These are phyloP conservation scores for Aspergillus bombycis DNA, from an alignment of 2,329 filamentous ascomycete genomes.

Conservation along the genomic window DNA sequence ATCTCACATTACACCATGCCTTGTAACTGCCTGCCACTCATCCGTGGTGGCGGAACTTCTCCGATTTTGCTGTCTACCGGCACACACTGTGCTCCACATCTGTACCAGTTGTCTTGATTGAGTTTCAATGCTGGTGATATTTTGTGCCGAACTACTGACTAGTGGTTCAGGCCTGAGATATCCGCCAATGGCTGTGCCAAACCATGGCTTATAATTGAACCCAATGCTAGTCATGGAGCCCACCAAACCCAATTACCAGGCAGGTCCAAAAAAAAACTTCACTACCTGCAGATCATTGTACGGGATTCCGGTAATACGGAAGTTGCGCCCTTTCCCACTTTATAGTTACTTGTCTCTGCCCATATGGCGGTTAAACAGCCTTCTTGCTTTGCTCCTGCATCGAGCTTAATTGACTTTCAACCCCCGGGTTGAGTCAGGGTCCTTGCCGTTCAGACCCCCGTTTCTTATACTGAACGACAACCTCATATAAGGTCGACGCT, in stretches of 20 bases:
- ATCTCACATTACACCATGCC: not conserved
- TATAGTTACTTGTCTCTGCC: not conserved
- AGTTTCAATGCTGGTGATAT: not conserved
- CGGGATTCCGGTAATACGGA: not conserved
- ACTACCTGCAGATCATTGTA: not conserved
- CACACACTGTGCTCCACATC: not conserved
- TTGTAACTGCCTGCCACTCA: not conserved
- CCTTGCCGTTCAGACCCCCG: not conserved
- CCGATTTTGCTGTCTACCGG: not conserved
- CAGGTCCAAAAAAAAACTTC: not conserved
- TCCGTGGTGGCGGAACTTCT: not conserved
- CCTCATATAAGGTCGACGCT: not conserved
- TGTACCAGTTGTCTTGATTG: not conserved
- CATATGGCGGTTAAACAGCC: not conserved
- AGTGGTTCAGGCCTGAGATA: not conserved
- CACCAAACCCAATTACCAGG: not conserved
- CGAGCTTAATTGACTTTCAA: not conserved
- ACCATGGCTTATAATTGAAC: not conserved
- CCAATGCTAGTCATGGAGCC: not conserved
- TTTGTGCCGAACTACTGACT: not conserved
- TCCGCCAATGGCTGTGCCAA: not conserved
- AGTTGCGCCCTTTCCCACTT: not conserved
- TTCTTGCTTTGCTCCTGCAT: not conserved
- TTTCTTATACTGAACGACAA: too few species aligned
- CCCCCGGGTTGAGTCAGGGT: not conserved